A percentile compares a stretch with the other conserved stretches of the same genome.
These are phyloP conservation scores for Colletotrichum liriopes DNA, from an alignment of 2,329 filamentous ascomycete genomes.

Conservation along the genomic window DNA sequence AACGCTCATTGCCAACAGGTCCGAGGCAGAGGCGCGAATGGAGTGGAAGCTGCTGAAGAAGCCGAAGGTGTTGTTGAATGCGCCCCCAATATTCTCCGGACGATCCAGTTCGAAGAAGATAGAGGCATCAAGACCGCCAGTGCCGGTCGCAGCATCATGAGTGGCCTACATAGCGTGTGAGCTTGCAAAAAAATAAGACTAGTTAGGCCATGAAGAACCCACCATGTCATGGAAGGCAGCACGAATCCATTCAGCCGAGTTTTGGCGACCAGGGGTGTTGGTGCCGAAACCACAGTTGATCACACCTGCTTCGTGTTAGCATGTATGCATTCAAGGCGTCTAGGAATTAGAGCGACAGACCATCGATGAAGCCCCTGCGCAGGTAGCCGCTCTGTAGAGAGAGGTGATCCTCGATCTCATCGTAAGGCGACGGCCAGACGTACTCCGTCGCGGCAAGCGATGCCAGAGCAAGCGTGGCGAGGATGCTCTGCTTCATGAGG, in stretches of 20 bases:
- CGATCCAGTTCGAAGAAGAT: conserved; percentile 48
- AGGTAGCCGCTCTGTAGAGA: conserved; percentile 39
- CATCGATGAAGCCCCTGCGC: conserved; percentile 39
- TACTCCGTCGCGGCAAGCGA: conserved; percentile 26
- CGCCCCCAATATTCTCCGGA: conserved; percentile 45
- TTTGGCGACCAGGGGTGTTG: conserved; percentile 42
- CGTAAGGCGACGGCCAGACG: conserved; percentile 40
- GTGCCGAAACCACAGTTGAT: conserved; percentile 44
- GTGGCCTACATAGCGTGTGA: conserved; percentile 38
- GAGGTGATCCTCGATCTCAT: conserved; percentile 42
- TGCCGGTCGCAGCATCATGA: conserved; percentile 43
- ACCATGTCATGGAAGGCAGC: conserved; percentile 48
- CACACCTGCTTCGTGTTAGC: conserved; percentile 38
- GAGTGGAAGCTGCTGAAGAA: conserved; percentile 47
- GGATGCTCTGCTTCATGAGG: conserved; percentile 34
- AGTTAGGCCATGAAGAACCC: no score
- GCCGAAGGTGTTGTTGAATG: conserved; percentile 48
- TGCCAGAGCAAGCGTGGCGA: conserved; percentile 26
- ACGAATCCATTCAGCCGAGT: conserved; percentile 49
- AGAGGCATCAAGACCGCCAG: conserved; percentile 47
- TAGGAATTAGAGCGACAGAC: not conserved
- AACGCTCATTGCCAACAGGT: conserved; percentile 47
- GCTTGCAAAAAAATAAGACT: not conserved
- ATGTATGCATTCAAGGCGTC: no score
- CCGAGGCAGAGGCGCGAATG: conserved; percentile 45